A percentile compares a stretch with the other conserved stretches of the same genome.
Conservation (phyloP, 2,329 filamentous ascomycete species). For the Apiospora phragmitis region DNA sequence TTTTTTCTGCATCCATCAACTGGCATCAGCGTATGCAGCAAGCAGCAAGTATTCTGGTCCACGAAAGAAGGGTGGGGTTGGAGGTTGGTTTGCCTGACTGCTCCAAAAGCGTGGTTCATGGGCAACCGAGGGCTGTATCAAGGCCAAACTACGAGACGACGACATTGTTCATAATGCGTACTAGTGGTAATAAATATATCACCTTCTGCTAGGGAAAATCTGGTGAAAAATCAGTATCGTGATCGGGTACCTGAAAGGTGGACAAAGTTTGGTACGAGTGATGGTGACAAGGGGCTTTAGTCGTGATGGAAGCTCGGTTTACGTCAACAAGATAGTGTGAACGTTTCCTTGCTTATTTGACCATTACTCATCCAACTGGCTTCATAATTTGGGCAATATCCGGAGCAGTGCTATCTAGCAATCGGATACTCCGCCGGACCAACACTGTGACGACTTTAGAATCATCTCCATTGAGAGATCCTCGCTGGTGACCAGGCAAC, state of each 20-base stretch:
- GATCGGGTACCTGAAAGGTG: neutral
- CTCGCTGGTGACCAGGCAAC: too few relatives aligned
- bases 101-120: neutral
- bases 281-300: neutral
- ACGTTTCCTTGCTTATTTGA: too few relatives aligned
- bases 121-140: neutral
- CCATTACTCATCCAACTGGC: too few relatives aligned
- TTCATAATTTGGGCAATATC: too few relatives aligned
- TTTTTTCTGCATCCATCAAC: neutral
- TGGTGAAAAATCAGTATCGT: neutral
- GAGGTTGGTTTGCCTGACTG: neutral
- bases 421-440: too few relatives aligned
- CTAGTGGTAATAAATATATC: constrained; percentile 4
- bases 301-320: too few relatives aligned
- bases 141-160: neutral
- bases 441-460: too few relatives aligned
- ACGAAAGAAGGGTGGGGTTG: neutral
- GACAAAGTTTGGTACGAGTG: neutral
- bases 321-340: too few relatives aligned
- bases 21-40: neutral
- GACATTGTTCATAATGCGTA: constrained; percentile 4
- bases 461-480: too few relatives aligned
- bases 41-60: neutral
- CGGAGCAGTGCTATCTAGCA: too few relatives aligned
- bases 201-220: neutral